Conservation (phyloP, 2,329 filamentous ascomycete genomes). For the Chaetomiaceae sp. region DNA sequence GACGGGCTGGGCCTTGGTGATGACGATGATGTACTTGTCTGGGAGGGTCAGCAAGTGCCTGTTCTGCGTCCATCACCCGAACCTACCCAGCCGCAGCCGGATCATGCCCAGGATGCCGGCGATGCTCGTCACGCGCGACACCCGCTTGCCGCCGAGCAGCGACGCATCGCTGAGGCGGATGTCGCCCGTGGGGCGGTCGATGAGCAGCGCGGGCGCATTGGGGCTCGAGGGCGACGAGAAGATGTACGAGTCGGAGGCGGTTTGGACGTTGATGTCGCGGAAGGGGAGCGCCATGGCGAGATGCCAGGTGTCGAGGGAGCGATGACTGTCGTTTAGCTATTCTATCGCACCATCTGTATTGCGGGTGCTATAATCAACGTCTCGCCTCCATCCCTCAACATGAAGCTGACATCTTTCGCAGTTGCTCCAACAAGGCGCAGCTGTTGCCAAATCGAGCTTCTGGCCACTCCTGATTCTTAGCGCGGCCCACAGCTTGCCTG, state of each 20-base stretch:
- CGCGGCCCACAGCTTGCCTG: conserved; percentile 1
- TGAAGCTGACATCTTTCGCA: conserved; percentile 10
- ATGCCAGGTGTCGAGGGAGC: neutral
- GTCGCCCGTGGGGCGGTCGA: conserved; percentile 91
- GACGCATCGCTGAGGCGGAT: conserved; percentile 78
- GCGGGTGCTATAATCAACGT: neutral
- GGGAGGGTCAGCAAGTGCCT: conserved; percentile 6
- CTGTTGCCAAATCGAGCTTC: conserved; percentile 8
- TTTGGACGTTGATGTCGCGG: conserved; percentile 95
- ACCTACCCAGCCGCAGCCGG: conserved; percentile 81
- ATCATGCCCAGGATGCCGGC: conserved; percentile 92
- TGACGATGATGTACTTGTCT: conserved; percentile 95
- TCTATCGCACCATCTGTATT: neutral
- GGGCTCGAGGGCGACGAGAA: conserved; percentile 95
- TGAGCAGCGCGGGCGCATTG: conserved; percentile 77
- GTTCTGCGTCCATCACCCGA: neutral
- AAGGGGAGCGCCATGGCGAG: conserved; percentile 58
- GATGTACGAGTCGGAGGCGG: conserved; percentile 86
- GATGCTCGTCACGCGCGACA: conserved; percentile 76
- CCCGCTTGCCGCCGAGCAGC: conserved; percentile 68
- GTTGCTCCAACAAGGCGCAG: conserved; percentile 13
- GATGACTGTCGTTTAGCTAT: too few species aligned
- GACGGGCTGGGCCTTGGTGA: conserved; percentile 89
- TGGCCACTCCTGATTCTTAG: neutral
- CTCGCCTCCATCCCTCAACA: neutral